These are phyloP conservation scores for Apiosordaria backusii DNA, from an alignment of 495 filamentous ascomycete genomes.

Conservation along the genomic window DNA sequence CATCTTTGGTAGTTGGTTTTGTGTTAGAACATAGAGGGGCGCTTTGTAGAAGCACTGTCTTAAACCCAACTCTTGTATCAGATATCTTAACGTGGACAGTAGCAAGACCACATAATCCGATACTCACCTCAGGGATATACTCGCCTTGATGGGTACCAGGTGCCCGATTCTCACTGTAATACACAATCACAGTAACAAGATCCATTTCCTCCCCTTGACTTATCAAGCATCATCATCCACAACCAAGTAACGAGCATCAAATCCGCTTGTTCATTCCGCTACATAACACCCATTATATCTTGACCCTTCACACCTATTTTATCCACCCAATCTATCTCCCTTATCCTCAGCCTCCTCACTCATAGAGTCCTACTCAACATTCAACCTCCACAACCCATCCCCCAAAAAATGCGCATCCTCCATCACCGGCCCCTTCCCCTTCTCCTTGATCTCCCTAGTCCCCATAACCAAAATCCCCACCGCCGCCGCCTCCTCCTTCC, in stretches of 20 bases:
- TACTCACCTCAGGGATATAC: too few relatives aligned
- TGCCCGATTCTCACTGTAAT: too few relatives aligned
- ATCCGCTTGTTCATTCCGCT: not conserved
- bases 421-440: conserved; percentile 88
- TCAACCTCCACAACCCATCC: conserved; percentile 87
- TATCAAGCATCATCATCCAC: not conserved
- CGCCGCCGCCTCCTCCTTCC: conserved; percentile 86
- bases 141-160: too few relatives aligned
- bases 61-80: too few relatives aligned
- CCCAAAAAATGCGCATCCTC: conserved; percentile 91
- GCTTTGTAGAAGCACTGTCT: too few relatives aligned
- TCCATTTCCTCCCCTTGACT: too few relatives aligned
- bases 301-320: not conserved
- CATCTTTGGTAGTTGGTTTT: too few relatives aligned
- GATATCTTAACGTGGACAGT: too few relatives aligned
- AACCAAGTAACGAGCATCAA: not conserved
- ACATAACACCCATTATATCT: not conserved
- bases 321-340: not conserved
- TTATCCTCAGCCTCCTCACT: not conserved
- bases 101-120: too few relatives aligned
- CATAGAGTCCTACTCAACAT: conserved; percentile 52
- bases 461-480: conserved; percentile 82
- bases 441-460: conserved; percentile 86
- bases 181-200: too few relatives aligned
- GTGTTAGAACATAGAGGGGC: too few relatives aligned